Conservation (phyloP, 805 yeast genomes). For the Kodamaea laetipori region DNA sequence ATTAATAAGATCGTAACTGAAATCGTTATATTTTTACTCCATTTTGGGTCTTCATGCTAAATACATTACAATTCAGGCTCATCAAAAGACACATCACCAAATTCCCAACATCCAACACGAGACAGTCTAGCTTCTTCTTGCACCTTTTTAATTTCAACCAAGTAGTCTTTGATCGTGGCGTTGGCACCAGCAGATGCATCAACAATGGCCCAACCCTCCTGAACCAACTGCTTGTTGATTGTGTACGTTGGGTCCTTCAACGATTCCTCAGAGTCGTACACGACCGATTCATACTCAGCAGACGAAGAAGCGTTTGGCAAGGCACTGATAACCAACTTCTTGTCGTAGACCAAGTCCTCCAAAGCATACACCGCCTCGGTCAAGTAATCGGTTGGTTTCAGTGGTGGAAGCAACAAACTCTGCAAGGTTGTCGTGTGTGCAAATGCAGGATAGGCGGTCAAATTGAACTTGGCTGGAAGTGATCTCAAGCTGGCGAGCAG, state of each 20-base stretch:
- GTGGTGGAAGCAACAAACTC: slow-evolving; percentile 58
- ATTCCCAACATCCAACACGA: slow-evolving; percentile 72
- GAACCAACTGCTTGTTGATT: slow-evolving; percentile 59
- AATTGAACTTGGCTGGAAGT: slow-evolving; percentile 53
- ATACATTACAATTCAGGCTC: slow-evolving; percentile 8
- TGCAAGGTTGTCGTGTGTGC: slow-evolving; percentile 58
- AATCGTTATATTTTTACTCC: too few relatives aligned
- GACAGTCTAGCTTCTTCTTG: slow-evolving; percentile 52
- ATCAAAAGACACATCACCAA: slow-evolving; percentile 56
- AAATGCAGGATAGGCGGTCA: slow-evolving; percentile 47
- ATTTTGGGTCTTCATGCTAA: too few relatives aligned
- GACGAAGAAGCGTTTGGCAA: slow-evolving; percentile 41
- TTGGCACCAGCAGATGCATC: slow-evolving; percentile 30
- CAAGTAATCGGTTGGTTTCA: slow-evolving; percentile 54
- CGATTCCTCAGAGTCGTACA: slow-evolving; percentile 59
- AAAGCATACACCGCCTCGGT: slow-evolving; percentile 55
- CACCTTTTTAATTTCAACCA: slow-evolving; percentile 36
- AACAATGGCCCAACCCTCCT: slow-evolving; percentile 62
- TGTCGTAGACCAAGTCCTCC: slow-evolving; percentile 54
- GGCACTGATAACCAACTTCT: slow-evolving; percentile 56
- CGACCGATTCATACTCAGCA: slow-evolving; percentile 51
- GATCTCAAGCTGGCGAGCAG: slow-evolving; percentile 47
- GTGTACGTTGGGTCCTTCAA: slow-evolving; percentile 57
- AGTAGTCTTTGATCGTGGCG: slow-evolving; percentile 38
- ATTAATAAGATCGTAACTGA: too few relatives aligned